phyloP scores from a whole-genome alignment of 1,284 basidiomycete species.

The Sanghuangporus weigelae region DNA sequence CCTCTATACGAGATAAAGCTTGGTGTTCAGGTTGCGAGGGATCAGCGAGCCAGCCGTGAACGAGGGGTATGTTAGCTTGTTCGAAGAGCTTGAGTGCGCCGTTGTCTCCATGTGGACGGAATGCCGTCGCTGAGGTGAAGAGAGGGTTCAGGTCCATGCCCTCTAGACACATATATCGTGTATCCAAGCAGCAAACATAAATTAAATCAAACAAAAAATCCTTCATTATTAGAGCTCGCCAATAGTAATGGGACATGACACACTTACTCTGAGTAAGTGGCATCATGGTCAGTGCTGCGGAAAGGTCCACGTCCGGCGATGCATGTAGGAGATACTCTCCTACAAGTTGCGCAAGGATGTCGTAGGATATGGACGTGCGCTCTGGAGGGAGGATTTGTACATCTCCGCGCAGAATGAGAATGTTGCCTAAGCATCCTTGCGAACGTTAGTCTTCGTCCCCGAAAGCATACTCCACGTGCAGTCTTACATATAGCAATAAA shows the following conservation, averaged over 20 bases:
- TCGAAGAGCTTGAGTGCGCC: slow-evolving; percentile 82
- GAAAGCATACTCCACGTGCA: neutral
- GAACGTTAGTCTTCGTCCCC: slow-evolving; percentile 19
- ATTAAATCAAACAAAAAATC: neutral
- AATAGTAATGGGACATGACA: neutral
- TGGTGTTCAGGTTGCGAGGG: slow-evolving; percentile 56
- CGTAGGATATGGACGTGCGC: slow-evolving; percentile 74
- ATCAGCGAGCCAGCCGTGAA: slow-evolving; percentile 92
- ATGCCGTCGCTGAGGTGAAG: slow-evolving; percentile 64
- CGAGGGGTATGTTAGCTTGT: slow-evolving; percentile 74
- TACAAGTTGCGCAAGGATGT: slow-evolving; percentile 75
- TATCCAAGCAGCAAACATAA: neutral
- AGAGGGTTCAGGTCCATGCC: slow-evolving; percentile 84
- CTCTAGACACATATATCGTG: slow-evolving; percentile 35
- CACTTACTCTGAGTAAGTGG: slow-evolving; percentile 74
- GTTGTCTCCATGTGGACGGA: slow-evolving; percentile 53
- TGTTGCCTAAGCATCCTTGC: slow-evolving; percentile 55
- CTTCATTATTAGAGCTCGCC: neutral
- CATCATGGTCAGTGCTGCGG: slow-evolving; percentile 75
- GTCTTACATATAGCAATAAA: slow-evolving; percentile 80
- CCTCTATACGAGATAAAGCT: slow-evolving; percentile 47
- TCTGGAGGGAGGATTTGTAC: slow-evolving; percentile 63
- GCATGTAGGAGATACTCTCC: slow-evolving; percentile 74
- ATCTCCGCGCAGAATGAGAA: slow-evolving; percentile 73
- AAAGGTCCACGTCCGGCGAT: slow-evolving; percentile 60